Base-by-base conservation (phyloP, 345 rosid species). In the Citrus australasica region DNA sequence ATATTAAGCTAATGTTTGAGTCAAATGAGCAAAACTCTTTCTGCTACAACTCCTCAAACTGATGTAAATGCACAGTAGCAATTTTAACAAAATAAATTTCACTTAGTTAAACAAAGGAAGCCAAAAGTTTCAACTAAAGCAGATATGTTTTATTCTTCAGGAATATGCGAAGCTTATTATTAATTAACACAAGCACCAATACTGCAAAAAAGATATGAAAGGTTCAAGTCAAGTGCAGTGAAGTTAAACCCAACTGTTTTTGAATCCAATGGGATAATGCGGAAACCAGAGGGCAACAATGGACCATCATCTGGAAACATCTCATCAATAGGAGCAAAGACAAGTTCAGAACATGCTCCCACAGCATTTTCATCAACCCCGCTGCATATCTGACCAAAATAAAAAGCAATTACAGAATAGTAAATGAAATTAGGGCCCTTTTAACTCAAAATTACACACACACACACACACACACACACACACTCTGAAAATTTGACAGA, bases 261-360 rank as follows among this genome's bases (percentile, higher is more conserved):
- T 73, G 98, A 85, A 72, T 93, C 98, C 84, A 97, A 64, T 0
- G 98, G 98, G 74, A 97, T 97, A 78, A 97, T 81, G 24, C 98
- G 94, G 84, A 97, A 94, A 59, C 99, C 99, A 71, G 98, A 97
- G n/a, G 99, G 98, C 35, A 97, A 80, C 75, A 97, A 78, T 2
- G 97, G 94, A 78, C 98, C 98, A 91, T 97, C 98, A 85, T 97
- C 98, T 0, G 97, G 98, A 77, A 97, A 97, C 97, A 91, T 91
- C 80, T 97, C 99, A 77, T 97, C 98, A 46, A 97, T 97, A 6
- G 99, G 99, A 25, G 99, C 98, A 84, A 92, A 97, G 60, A 97
- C 90, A 32, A 97, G 95, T 66, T 97, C 98, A 0, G 99, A 88
- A 86, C 98, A 93, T 51, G 93, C 91, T 77, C 98, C 98, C 11